Evolutionary conservation across 2,329 filamentous ascomycete genomes (phyloP).

Genomic region (Remersonia thermophila): DNA sequence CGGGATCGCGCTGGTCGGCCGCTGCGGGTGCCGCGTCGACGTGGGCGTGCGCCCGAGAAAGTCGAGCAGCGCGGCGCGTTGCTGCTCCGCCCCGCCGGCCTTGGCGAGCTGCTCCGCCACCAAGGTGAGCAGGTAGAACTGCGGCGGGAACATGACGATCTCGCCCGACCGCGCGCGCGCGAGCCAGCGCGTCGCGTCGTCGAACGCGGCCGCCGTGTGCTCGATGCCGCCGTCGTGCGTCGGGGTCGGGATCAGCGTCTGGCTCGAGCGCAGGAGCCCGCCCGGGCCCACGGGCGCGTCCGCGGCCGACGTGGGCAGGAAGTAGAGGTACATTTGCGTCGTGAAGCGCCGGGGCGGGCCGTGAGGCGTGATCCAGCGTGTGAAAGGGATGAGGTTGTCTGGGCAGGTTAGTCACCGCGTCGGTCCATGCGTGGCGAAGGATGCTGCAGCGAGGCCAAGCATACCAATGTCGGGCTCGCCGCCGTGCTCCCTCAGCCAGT

Average conservation of each 20-base stretch:
- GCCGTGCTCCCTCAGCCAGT: constrained; percentile 48
- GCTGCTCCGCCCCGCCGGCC: constrained; percentile 12
- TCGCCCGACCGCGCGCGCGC: constrained; percentile 46
- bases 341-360: constrained; percentile 67
- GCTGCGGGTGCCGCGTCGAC: constrained; percentile 16
- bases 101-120: constrained; percentile 21
- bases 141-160: constrained; percentile 82
- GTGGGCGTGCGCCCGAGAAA: constrained; percentile 39
- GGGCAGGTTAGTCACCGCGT: not conserved
- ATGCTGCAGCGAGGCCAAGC: constrained; percentile 11
- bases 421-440: not conserved
- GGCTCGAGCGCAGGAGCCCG: constrained; percentile 23
- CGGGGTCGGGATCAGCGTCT: constrained; percentile 50
- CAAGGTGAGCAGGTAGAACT: constrained; percentile 60
- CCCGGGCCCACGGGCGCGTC: not conserved
- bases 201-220: constrained; percentile 64
- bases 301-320: constrained; percentile 50
- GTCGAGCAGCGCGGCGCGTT: constrained; percentile 39
- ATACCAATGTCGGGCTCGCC: constrained; percentile 54
- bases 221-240: constrained; percentile 51
- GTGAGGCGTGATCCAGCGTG: constrained; percentile 78
- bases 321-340: constrained; percentile 94
- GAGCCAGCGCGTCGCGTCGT: constrained; percentile 59
- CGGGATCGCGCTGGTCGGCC: constrained; percentile 27
- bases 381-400: constrained; percentile 68